Conservation (phyloP, 2,329 filamentous ascomycete genomes). For the Leptoxyphium fumago region DNA sequence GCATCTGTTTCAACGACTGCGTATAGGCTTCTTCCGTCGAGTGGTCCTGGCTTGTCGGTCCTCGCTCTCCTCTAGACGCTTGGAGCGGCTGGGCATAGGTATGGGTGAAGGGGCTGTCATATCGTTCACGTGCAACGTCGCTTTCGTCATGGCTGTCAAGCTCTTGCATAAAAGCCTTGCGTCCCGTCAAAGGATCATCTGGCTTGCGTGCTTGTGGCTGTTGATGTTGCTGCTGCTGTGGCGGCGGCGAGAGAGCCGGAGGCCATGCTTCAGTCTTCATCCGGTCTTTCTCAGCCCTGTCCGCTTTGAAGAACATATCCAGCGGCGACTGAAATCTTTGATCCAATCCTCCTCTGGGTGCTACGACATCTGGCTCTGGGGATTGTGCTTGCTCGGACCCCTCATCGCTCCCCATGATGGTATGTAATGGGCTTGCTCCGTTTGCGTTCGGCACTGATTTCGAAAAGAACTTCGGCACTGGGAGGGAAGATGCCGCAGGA, state of each 20-base stretch:
- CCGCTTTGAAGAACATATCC: slow-evolving; percentile 80
- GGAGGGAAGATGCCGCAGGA: slow-evolving; percentile 76
- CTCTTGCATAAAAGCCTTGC: slow-evolving; percentile 53
- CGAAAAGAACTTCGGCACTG: slow-evolving; percentile 76
- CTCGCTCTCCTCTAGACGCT: background rate
- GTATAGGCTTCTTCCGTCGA: slow-evolving; percentile 33
- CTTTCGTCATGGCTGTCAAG: slow-evolving; percentile 38
- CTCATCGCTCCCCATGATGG: slow-evolving; percentile 29
- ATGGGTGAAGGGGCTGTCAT: background rate
- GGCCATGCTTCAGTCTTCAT: slow-evolving; percentile 35
- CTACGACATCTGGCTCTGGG: slow-evolving; percentile 29
- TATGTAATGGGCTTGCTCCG: slow-evolving; percentile 22
- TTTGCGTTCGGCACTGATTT: slow-evolving; percentile 58
- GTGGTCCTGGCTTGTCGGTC: background rate
- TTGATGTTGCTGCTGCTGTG: background rate
- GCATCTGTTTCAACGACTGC: slow-evolving; percentile 29
- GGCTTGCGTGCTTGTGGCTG: background rate
- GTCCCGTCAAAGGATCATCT: slow-evolving; percentile 14
- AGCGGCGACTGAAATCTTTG: slow-evolving; percentile 51
- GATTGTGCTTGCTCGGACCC: slow-evolving; percentile 33
- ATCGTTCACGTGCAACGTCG: slow-evolving; percentile 10
- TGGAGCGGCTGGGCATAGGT: background rate
- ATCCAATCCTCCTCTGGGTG: slow-evolving; percentile 27
- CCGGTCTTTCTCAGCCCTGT: slow-evolving; percentile 60
- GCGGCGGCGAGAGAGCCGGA: slow-evolving; percentile 31